Conservation (phyloP, 495 filamentous ascomycete genomes). For the Penicillium bialowiezense region DNA sequence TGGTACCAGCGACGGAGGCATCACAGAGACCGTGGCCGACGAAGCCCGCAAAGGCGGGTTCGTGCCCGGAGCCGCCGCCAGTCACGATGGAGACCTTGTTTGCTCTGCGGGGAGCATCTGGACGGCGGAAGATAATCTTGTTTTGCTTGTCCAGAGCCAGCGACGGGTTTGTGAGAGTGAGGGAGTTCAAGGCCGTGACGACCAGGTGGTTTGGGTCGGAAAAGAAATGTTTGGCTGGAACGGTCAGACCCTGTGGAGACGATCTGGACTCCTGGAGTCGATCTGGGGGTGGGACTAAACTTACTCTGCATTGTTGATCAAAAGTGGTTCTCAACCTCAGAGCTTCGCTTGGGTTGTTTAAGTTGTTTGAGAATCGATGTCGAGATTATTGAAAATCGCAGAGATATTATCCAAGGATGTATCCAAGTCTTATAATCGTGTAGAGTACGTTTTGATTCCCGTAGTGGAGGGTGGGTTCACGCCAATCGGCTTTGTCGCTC, state of each 20-base stretch:
- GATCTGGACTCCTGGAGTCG: no score
- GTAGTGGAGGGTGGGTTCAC: not conserved
- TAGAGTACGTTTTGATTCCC: no score
- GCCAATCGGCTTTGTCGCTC: not conserved
- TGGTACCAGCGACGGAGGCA: slow-evolving; percentile 84
- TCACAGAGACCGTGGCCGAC: slow-evolving; percentile 74
- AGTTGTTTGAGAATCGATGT: no score
- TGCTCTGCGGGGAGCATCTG: slow-evolving; percentile 42
- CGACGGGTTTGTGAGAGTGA: slow-evolving; percentile 83
- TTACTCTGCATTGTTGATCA: slow-evolving; percentile 25
- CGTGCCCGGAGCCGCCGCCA: slow-evolving; percentile 90
- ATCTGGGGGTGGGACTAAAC: slow-evolving; percentile 14
- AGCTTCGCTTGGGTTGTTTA: no score
- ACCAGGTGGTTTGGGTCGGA: slow-evolving; percentile 81
- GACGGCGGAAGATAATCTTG: slow-evolving; percentile 84
- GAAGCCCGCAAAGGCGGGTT: slow-evolving; percentile 79
- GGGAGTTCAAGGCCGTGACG: slow-evolving; percentile 68
- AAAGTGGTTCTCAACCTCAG: not conserved
- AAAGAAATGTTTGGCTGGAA: slow-evolving; percentile 82
- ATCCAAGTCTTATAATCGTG: not conserved
- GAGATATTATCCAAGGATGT: no score
- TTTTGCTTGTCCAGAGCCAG: slow-evolving; percentile 74
- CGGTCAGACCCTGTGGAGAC: slow-evolving; percentile 3
- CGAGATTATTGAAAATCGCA: no score
- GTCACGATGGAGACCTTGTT: slow-evolving; percentile 76